Percentiles rank a stretch among this genome's conserved stretches.
Conservation (phyloP, 176 grass and related monocot species). For the Bolboschoenus planiculmis region DNA sequence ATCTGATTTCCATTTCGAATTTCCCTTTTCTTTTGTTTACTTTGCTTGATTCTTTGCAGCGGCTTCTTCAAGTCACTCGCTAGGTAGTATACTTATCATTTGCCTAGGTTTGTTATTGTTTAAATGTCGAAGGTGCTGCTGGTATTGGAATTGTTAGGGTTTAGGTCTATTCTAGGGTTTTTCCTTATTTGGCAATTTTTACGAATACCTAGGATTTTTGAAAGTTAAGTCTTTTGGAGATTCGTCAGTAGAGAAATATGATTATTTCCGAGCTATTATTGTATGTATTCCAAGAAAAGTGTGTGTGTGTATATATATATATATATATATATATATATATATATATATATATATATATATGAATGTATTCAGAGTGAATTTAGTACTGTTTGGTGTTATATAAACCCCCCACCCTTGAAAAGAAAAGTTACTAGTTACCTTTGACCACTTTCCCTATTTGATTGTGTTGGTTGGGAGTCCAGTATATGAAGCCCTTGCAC, state of each 20-base stretch:
- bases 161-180: conserved; percentile 23
- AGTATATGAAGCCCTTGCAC: not conserved
- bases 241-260: not conserved
- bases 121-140: not conserved
- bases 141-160: conserved; percentile 2
- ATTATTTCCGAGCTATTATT: not conserved
- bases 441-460: not conserved
- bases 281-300: not conserved
- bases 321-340: too few relatives aligned
- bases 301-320: not conserved
- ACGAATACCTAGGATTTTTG: not conserved
- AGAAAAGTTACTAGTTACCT: not conserved
- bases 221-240: not conserved
- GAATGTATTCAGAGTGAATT: not conserved
- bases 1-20: conserved; percentile 11
- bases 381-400: not conserved
- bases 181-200: not conserved
- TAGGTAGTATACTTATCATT: not conserved
- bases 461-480: not conserved
- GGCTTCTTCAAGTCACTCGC: not conserved
- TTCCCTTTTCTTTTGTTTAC: not conserved
- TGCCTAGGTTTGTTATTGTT: not conserved
- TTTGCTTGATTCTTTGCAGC: not conserved
- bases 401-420: not conserved
- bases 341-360: too few relatives aligned